Conservation (phyloP, 2,329 filamentous ascomycete species). For the Hypoxylon sp. region DNA sequence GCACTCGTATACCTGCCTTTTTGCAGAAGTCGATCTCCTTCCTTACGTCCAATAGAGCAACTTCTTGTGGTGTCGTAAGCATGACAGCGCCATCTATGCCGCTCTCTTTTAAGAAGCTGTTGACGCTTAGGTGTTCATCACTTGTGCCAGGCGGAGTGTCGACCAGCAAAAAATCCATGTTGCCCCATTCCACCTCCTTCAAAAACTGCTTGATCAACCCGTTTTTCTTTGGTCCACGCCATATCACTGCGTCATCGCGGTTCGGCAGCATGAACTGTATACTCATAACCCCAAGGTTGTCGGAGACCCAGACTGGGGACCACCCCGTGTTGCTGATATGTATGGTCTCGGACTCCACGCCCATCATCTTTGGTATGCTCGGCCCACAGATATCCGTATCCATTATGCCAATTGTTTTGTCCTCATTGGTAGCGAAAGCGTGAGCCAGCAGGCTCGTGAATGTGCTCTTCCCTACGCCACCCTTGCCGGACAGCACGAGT, state of each 20-base stretch:
- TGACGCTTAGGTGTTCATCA: constrained; percentile 95
- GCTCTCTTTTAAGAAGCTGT: constrained; percentile 87
- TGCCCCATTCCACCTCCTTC: constrained; percentile 98
- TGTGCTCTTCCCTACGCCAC: constrained; percentile 95
- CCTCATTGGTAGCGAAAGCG: constrained; percentile 83
- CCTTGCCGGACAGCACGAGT: constrained; percentile 91
- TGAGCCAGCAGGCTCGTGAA: constrained; percentile 89
- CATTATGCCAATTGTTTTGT: constrained; percentile 89
- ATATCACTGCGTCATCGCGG: constrained; percentile 94
- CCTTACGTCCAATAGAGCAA: constrained; percentile 87
- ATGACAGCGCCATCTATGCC: constrained; percentile 94
- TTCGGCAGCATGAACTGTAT: constrained; percentile 98
- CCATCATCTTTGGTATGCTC: constrained; percentile 98
- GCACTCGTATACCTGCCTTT: constrained; percentile 87
- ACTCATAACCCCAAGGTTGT: constrained; percentile 95
- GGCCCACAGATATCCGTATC: constrained; percentile 98
- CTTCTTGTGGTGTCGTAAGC: constrained; percentile 95
- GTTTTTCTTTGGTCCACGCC: constrained; percentile 98
- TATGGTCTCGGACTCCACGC: constrained; percentile 91
- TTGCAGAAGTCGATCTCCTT: constrained; percentile 98
- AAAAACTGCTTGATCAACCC: constrained; percentile 97
- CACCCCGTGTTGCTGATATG: constrained; percentile 89
- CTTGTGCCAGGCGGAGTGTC: constrained; percentile 96
- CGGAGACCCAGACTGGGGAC: constrained; percentile 94
- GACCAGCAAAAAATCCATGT: constrained; percentile 90